Conservation (phyloP, 768 basidiomycete species). For the Xerocomus brunneocitrinus region DNA sequence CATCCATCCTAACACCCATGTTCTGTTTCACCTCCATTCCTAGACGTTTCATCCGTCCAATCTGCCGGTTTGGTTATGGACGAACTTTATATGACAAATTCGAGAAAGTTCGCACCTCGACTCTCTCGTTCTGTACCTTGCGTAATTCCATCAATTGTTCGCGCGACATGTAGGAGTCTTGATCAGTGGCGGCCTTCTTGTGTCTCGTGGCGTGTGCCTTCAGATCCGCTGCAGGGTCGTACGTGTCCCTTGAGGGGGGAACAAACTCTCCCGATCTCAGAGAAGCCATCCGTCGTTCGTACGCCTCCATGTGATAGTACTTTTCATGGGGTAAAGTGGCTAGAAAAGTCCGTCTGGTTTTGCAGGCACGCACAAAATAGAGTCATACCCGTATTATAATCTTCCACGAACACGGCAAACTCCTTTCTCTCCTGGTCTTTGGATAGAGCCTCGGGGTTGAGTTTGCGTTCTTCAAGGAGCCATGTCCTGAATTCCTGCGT, state of each 20-base stretch:
- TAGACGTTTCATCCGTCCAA: conserved; percentile 78
- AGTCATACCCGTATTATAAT: conserved; percentile 70
- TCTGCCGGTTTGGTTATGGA: conserved; percentile 35
- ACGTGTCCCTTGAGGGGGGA: conserved; percentile 64
- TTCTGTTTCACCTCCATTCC: conserved; percentile 84
- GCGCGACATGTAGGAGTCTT: conserved; percentile 69
- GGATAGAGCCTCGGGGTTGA: conserved; percentile 84
- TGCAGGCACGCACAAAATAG: neutral
- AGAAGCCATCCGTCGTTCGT: conserved; percentile 80
- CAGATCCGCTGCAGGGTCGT: conserved; percentile 84
- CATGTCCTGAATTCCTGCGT: conserved; percentile 85
- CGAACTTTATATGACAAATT: neutral
- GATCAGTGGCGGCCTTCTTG: conserved; percentile 62
- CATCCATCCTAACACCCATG: conserved; percentile 87
- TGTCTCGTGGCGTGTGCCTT: conserved; percentile 67
- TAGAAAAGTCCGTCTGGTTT: conserved; percentile 26
- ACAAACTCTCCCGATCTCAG: conserved; percentile 80
- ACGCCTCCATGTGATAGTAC: conserved; percentile 86
- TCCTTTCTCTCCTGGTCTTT: conserved; percentile 86
- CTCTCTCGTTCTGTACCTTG: conserved; percentile 78
- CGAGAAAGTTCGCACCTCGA: conserved; percentile 49
- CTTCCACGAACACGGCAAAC: conserved; percentile 77
- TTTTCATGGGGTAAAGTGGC: conserved; percentile 94
- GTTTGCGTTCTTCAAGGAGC: conserved; percentile 88
- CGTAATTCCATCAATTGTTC: conserved; percentile 81